Evolutionary conservation across 179 eudicot species (phyloP).

Genomic region (Heliamphora ciliata): DNA sequence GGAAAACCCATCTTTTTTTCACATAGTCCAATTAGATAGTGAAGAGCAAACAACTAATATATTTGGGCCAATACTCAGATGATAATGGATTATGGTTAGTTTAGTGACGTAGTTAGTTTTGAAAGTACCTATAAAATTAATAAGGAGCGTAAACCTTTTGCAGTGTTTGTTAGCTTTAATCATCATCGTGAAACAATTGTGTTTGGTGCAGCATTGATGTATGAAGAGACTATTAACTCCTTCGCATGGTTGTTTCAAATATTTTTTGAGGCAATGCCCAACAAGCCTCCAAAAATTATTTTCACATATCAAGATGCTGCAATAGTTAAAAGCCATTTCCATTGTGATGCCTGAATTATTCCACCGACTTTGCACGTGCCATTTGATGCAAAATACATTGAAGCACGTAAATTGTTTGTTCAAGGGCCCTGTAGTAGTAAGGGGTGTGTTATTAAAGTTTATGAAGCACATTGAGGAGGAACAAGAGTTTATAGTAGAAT

Average conservation of each 20-base stretch:
- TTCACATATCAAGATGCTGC: not conserved
- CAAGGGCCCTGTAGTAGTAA: not conserved
- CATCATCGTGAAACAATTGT: not conserved
- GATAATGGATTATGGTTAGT: too few species aligned
- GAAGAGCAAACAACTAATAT: too few species aligned
- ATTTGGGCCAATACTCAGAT: too few species aligned
- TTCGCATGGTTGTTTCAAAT: conserved; percentile 3
- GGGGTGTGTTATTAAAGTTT: not conserved
- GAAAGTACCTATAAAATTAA: too few species aligned
- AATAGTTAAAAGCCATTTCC: not conserved
- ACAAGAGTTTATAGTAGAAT: not conserved
- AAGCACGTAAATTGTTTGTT: not conserved
- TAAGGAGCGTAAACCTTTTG: too few species aligned
- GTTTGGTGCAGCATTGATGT: not conserved
- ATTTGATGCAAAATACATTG: not conserved
- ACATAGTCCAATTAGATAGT: too few species aligned
- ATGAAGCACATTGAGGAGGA: not conserved
- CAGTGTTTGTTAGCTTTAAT: too few species aligned
- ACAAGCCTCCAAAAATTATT: not conserved
- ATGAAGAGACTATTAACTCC: not conserved
- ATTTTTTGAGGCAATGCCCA: not conserved
- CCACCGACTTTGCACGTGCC: not conserved
- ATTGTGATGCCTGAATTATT: not conserved
- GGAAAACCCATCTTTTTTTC: too few species aligned
- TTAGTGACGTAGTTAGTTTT: too few species aligned